A percentile compares a stretch with the other conserved stretches of the same genome.
These are phyloP conservation scores for Alopecurus myosuroides DNA, from an alignment of 176 grass and related monocot genomes.

Conservation along the genomic window DNA sequence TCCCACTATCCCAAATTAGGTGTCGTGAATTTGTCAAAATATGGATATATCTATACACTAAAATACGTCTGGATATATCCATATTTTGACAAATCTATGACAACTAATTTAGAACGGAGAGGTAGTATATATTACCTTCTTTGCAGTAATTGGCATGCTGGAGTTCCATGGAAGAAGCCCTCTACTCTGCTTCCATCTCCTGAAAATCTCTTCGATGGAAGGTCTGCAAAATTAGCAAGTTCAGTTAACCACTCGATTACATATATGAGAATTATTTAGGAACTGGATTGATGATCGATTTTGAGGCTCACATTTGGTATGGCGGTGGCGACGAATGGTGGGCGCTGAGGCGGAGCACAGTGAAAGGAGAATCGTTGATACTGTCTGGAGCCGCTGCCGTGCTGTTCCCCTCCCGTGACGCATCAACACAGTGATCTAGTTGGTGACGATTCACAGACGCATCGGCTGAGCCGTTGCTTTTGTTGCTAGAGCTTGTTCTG, in stretches of 20 bases:
- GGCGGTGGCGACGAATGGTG: neutral
- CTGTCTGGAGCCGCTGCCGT: neutral
- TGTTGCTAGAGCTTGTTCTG: constrained; percentile 45
- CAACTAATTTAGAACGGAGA: too few species aligned
- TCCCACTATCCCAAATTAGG: too few species aligned
- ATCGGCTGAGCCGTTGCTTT: neutral
- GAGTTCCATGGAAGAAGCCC: constrained; percentile 14
- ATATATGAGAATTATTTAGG: too few species aligned
- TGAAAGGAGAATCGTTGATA: neutral
- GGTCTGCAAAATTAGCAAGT: constrained; percentile 19
- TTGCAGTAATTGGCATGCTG: neutral
- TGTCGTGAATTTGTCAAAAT: too few species aligned
- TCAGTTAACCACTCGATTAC: neutral
- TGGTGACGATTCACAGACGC: neutral
- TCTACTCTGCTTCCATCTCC: constrained; percentile 41
- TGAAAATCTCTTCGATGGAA: constrained; percentile 25
- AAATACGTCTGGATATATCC: too few species aligned
- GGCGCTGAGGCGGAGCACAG: neutral
- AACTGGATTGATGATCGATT: neutral
- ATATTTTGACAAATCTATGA: too few species aligned
- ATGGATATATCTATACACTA: too few species aligned
- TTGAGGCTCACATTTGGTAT: constrained; percentile 30
- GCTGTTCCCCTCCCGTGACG: neutral
- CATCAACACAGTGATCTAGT: neutral
- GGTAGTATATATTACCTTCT: constrained; percentile 36